phyloP scores from a whole-genome alignment of 306 rosid genomes.

The Lithocarpus polystachyus region DNA sequence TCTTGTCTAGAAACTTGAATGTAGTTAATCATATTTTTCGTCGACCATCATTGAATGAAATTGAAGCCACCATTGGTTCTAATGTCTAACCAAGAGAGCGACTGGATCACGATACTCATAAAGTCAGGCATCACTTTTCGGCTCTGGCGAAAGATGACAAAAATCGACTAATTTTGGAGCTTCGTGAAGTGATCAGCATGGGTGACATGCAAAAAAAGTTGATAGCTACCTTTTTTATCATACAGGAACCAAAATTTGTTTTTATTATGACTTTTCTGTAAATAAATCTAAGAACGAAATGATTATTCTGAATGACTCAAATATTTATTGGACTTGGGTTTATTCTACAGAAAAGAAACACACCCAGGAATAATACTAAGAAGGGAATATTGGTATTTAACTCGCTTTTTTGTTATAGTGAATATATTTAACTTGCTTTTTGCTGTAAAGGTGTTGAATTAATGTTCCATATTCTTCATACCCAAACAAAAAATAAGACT shows the following conservation, averaged over 20 bases:
- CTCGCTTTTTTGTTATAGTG: too few species aligned
- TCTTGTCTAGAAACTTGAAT: background rate
- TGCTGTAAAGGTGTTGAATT: too few species aligned
- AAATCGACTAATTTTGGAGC: constrained; percentile 9
- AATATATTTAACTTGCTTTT: too few species aligned
- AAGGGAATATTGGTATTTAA: too few species aligned
- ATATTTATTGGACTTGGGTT: too few species aligned
- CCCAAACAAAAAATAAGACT: too few species aligned
- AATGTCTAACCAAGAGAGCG: constrained; percentile 28
- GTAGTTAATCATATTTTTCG: background rate
- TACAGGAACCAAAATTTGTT: background rate
- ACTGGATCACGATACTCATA: background rate
- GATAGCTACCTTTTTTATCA: background rate
- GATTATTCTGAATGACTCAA: too few species aligned
- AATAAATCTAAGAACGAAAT: background rate
- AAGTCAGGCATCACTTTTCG: constrained; percentile 37
- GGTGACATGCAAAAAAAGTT: background rate
- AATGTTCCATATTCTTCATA: too few species aligned
- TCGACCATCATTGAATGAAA: constrained; percentile 11
- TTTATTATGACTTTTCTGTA: background rate
- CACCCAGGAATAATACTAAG: too few species aligned
- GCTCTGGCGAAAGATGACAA: constrained; percentile 8
- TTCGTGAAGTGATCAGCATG: background rate
- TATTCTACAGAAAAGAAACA: too few species aligned
- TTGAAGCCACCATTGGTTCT: constrained; percentile 38